phyloP scores from a whole-genome alignment of 371 early-diverging fungal species.

The Saksenaea oblongispora region DNA sequence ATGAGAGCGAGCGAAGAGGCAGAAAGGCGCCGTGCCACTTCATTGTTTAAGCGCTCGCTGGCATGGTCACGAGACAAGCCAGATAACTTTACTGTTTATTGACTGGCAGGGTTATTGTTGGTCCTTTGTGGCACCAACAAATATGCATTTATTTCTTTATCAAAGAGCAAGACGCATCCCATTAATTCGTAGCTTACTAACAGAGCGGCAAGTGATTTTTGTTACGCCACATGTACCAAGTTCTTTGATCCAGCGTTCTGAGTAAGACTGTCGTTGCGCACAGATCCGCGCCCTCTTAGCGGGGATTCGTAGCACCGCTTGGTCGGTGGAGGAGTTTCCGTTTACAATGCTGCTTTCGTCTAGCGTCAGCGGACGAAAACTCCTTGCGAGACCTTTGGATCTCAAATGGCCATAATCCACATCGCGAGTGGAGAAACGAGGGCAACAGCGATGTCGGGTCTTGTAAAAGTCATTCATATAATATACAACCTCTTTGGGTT shows the following conservation, averaged over 20 bases:
- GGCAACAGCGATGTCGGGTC: neutral
- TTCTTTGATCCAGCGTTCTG: neutral
- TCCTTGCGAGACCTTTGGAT: neutral
- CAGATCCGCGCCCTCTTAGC: neutral
- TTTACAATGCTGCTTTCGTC: neutral
- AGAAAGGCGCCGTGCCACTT: too few relatives aligned
- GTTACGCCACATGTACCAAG: neutral
- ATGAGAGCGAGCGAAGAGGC: too few relatives aligned
- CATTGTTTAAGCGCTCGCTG: too few relatives aligned
- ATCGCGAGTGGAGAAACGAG: neutral
- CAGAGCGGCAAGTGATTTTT: slow-evolving; percentile 1
- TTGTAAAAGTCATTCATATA: slow-evolving; percentile 3
- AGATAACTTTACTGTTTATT: neutral
- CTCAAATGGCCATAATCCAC: neutral
- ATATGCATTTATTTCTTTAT: neutral
- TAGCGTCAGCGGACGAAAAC: neutral
- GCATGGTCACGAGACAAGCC: too few relatives aligned
- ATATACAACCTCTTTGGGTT: neutral
- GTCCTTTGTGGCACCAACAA: neutral
- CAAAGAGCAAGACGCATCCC: neutral
- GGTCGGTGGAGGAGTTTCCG: neutral
- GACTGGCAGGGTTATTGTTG: neutral
- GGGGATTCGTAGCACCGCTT: neutral
- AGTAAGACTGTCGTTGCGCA: neutral
- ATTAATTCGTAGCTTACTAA: neutral